A percentile compares a stretch with the other conserved stretches of the same genome.
These are phyloP conservation scores for Wilcoxina mikolae DNA, from an alignment of 495 filamentous ascomycete species.

Conservation along the genomic window DNA sequence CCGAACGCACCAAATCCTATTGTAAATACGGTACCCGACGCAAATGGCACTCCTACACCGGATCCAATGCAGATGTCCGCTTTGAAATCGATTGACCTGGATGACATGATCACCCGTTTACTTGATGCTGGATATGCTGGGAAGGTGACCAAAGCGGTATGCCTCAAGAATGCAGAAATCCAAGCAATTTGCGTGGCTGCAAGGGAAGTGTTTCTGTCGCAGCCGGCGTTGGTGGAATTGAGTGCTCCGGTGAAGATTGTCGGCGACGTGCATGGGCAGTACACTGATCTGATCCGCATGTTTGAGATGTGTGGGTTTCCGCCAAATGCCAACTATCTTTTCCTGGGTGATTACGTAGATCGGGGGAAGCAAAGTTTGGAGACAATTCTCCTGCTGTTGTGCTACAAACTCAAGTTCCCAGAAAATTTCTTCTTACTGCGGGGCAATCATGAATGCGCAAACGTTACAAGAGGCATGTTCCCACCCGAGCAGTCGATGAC, in stretches of 20 bases:
- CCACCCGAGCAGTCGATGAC: background rate
- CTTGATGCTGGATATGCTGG: constrained; percentile 89
- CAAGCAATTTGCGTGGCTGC: constrained; percentile 76
- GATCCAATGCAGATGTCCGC: constrained; percentile 52
- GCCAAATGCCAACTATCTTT: constrained; percentile 83
- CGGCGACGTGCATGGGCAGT: constrained; percentile 95
- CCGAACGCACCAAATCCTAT: constrained; percentile 43
- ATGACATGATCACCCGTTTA: constrained; percentile 92
- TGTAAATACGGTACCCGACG: constrained; percentile 21
- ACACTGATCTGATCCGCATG: constrained; percentile 90
- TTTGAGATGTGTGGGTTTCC: constrained; percentile 99
- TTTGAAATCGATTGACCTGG: constrained; percentile 79
- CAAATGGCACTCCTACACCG: constrained; percentile 21
- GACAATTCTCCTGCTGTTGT: constrained; percentile 86
- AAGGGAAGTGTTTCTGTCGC: constrained; percentile 75
- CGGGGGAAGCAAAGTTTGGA: constrained; percentile 94
- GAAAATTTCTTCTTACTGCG: constrained; percentile 98
- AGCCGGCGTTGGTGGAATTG: constrained; percentile 83
- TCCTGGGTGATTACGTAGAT: constrained; percentile 96
- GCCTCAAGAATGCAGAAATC: constrained; percentile 94
- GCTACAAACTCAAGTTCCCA: constrained; percentile 97
- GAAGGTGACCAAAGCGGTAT: constrained; percentile 94
- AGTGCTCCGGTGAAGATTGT: constrained; percentile 98
- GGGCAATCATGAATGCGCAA: constrained; percentile 97
- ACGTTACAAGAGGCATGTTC: constrained; percentile 56